phyloP scores from a whole-genome alignment of 805 yeast species.

The Wickerhamiella parazyma region DNA sequence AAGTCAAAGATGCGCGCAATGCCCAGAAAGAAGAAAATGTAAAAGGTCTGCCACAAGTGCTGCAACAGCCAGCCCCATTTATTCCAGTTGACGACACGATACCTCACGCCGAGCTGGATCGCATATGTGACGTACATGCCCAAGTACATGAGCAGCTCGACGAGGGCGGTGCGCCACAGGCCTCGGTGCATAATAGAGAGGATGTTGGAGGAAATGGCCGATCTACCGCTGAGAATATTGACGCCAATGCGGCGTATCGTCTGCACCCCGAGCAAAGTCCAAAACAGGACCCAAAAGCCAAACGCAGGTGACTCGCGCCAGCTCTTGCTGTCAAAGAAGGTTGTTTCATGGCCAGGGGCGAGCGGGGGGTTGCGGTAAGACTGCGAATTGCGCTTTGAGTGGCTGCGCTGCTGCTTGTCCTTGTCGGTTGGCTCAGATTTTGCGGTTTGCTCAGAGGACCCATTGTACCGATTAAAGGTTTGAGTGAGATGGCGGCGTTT shows the following conservation, averaged over 20 bases:
- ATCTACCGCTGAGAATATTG: conserved; percentile 36
- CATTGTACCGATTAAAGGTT: neutral
- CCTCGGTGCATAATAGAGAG: conserved; percentile 46
- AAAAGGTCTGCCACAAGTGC: conserved; percentile 40
- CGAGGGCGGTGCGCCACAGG: conserved; percentile 49
- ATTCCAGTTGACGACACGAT: conserved; percentile 43
- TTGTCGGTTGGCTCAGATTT: neutral
- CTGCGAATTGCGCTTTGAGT: neutral
- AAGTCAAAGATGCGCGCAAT: conserved; percentile 43
- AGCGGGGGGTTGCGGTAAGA: conserved; percentile 15
- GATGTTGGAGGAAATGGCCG: conserved; percentile 39
- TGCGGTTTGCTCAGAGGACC: neutral
- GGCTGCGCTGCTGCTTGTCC: neutral
- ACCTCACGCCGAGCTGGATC: conserved; percentile 43
- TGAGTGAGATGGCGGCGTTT: conserved; percentile 6
- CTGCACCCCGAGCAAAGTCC: conserved; percentile 36
- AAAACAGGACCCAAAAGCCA: conserved; percentile 61
- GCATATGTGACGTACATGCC: conserved; percentile 45
- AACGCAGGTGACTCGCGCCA: conserved; percentile 33
- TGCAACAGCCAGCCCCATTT: conserved; percentile 51
- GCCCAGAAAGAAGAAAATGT: conserved; percentile 39
- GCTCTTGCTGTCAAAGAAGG: conserved; percentile 22
- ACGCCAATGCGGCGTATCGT: conserved; percentile 37
- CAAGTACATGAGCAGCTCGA: conserved; percentile 65
- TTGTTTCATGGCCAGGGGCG: conserved; percentile 16